Evolutionary conservation across 345 rosid genomes (phyloP).

Genomic region (Bruguiera parviflora): DNA sequence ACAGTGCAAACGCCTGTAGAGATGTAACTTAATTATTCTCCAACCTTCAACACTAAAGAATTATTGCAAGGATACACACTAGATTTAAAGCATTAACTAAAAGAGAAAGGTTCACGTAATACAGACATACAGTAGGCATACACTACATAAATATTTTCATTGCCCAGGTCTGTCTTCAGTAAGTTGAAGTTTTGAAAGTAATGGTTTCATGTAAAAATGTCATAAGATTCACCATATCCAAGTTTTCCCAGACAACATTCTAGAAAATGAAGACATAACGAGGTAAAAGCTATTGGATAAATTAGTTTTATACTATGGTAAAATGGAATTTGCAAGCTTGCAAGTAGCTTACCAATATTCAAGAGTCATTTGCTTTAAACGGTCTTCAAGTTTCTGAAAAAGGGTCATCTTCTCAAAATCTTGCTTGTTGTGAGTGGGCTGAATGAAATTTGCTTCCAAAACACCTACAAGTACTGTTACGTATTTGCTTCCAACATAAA

Average conservation of each 20-base stretch:
- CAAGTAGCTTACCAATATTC: slow-evolving; percentile 28
- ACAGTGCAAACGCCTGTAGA: slow-evolving; percentile 18
- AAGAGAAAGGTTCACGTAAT: too few species aligned
- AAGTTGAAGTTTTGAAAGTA: too few species aligned
- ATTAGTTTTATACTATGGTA: neutral
- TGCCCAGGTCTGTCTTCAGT: too few species aligned
- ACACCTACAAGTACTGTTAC: slow-evolving; percentile 19
- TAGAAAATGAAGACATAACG: too few species aligned
- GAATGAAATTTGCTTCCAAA: slow-evolving; percentile 25
- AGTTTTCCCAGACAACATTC: too few species aligned
- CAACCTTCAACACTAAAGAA: neutral
- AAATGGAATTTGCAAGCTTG: neutral
- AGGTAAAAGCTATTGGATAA: too few species aligned
- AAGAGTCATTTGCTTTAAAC: slow-evolving; percentile 24
- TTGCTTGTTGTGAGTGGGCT: slow-evolving; percentile 32
- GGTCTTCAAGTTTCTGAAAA: slow-evolving; percentile 26
- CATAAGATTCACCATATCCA: neutral
- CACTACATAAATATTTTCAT: too few species aligned
- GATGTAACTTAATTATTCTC: neutral
- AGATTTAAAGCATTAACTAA: too few species aligned
- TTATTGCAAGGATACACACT: neutral
- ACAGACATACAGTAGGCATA: too few species aligned
- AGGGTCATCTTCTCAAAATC: slow-evolving; percentile 32
- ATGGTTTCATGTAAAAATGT: neutral
- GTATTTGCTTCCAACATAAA: neutral